Evolutionary conservation across 1,284 basidiomycete species (phyloP).

Genomic region (Sutorius eximius): DNA sequence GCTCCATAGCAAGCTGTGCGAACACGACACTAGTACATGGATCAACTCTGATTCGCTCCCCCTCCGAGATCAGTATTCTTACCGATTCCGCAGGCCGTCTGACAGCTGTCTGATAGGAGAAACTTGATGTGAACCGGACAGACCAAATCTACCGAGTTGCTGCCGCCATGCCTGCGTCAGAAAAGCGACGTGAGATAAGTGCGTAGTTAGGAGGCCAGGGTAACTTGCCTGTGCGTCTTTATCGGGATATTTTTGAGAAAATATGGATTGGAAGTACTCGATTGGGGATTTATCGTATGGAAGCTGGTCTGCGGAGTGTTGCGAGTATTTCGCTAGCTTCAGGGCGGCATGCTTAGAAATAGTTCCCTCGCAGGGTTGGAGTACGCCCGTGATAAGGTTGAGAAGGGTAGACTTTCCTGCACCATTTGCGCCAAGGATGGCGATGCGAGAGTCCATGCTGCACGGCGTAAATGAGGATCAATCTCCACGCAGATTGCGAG

Average conservation of each 20-base stretch:
- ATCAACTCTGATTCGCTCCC: slow-evolving; percentile 10
- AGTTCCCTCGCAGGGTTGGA: slow-evolving; percentile 84
- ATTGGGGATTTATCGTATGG: slow-evolving; percentile 93
- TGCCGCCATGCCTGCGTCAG: slow-evolving; percentile 81
- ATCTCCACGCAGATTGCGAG: slow-evolving; percentile 5
- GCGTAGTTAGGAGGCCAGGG: slow-evolving; percentile 13
- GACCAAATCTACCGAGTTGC: slow-evolving; percentile 94
- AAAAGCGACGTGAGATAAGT: slow-evolving; percentile 10
- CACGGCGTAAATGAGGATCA: slow-evolving; percentile 3
- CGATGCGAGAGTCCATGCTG: slow-evolving; percentile 94
- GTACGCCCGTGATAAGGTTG: slow-evolving; percentile 86
- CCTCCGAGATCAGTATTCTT: slow-evolving; percentile 28
- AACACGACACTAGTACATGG: slow-evolving; percentile 73
- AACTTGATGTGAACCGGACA: slow-evolving; percentile 93
- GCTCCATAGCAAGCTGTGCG: slow-evolving; percentile 91
- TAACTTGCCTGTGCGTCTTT: slow-evolving; percentile 72
- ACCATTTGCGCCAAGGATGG: slow-evolving; percentile 98
- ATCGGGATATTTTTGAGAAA: slow-evolving; percentile 86
- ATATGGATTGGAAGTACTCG: slow-evolving; percentile 89
- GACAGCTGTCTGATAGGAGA: slow-evolving; percentile 90
- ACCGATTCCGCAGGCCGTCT: slow-evolving; percentile 95
- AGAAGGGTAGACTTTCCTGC: slow-evolving; percentile 97
- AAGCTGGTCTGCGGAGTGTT: slow-evolving; percentile 98
- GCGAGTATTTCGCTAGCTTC: slow-evolving; percentile 97
- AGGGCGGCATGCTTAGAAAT: slow-evolving; percentile 86